Evolutionary conservation across 2,329 filamentous ascomycete species (phyloP).

Genomic region (Aspergillus niger): DNA sequence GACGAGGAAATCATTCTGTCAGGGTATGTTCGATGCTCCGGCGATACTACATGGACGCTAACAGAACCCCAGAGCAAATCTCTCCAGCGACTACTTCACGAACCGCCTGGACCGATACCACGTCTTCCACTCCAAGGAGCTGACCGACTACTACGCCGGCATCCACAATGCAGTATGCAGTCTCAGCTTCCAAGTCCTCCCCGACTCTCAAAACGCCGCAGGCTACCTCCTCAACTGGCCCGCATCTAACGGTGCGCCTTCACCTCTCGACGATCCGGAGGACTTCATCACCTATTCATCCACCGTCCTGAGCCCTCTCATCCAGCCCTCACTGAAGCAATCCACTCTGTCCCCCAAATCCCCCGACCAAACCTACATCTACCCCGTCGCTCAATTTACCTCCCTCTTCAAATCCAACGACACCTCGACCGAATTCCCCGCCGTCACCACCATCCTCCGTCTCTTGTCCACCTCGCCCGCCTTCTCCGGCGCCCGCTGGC

Average conservation of each 20-base stretch:
- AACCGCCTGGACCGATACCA: conserved; percentile 95
- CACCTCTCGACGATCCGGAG: conserved; percentile 69
- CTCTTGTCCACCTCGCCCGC: conserved; percentile 62
- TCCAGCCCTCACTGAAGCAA: conserved; percentile 54
- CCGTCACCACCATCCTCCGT: conserved; percentile 72
- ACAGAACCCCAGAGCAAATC: conserved; percentile 64
- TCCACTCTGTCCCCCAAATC: conserved; percentile 30
- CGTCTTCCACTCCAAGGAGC: conserved; percentile 74
- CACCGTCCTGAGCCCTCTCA: conserved; percentile 64
- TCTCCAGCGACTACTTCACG: conserved; percentile 93
- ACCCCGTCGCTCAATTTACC: conserved; percentile 84
- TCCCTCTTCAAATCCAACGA: conserved; percentile 72
- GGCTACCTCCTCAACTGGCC: conserved; percentile 72
- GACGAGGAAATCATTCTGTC: conserved; percentile 96
- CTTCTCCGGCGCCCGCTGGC: conserved; percentile 77
- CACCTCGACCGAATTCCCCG: conserved; percentile 84
- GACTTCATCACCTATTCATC: conserved; percentile 72
- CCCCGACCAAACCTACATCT: conserved; percentile 70
- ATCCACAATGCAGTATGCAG: conserved; percentile 77
- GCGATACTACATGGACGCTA: background rate
- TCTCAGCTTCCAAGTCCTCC: conserved; percentile 78
- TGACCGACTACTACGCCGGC: conserved; percentile 79
- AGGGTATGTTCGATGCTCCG: conserved; percentile 57
- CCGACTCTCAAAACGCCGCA: conserved; percentile 46
- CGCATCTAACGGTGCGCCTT: conserved; percentile 68